Percentiles rank a stretch among this genome's conserved stretches.
Conservation (phyloP, 805 yeast species). For the Komagataella mondaviorum region DNA sequence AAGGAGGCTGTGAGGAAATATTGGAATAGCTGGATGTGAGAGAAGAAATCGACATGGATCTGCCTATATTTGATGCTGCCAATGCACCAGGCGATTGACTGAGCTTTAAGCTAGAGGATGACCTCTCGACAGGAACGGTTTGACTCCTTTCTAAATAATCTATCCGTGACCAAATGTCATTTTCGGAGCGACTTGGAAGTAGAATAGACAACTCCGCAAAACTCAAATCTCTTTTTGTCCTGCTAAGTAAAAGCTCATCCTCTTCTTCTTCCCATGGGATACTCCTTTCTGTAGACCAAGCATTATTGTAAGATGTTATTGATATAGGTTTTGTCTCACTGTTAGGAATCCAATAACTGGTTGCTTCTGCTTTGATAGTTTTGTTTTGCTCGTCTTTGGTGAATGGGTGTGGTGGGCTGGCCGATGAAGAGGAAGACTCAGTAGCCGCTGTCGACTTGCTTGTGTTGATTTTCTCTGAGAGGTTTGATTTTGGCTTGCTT, state of each 20-base stretch:
- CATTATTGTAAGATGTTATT: not conserved
- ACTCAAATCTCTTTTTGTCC: slow-evolving; percentile 44
- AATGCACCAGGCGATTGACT: slow-evolving; percentile 38
- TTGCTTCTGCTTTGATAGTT: not conserved
- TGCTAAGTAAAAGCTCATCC: slow-evolving; percentile 47
- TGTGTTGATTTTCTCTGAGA: not conserved
- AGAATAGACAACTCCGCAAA: slow-evolving; percentile 63
- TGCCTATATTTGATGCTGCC: slow-evolving; percentile 52
- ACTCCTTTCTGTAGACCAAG: not conserved
- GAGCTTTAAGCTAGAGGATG: not conserved
- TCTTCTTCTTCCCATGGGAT: slow-evolving; percentile 52
- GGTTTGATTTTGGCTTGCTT: not conserved
- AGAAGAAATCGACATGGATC: not conserved
- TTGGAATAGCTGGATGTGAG: not conserved
- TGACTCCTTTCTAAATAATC: slow-evolving; percentile 22
- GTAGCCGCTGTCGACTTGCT: not conserved
- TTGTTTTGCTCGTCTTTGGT: not conserved
- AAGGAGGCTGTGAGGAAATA: not conserved
- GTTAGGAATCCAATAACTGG: not conserved
- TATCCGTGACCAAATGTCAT: slow-evolving; percentile 58
- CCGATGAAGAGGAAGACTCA: not conserved
- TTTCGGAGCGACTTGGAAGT: slow-evolving; percentile 59
- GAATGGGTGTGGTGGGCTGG: not conserved
- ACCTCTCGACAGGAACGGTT: not conserved
- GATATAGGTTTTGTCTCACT: not conserved